These are phyloP conservation scores for Rhynchospora tenuis DNA, from an alignment of 176 grass and related monocot species.

Conservation along the genomic window DNA sequence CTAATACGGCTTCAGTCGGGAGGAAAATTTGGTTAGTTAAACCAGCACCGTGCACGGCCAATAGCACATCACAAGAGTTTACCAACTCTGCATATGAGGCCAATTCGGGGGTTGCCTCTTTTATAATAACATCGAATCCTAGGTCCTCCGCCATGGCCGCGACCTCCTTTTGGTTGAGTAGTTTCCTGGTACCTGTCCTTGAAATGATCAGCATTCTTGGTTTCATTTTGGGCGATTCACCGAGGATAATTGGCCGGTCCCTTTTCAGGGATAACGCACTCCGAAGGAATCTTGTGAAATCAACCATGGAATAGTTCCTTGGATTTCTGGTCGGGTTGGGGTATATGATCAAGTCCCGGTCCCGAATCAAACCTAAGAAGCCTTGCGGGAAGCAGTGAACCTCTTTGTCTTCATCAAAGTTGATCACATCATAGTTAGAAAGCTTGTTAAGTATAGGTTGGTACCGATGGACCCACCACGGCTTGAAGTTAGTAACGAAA, in stretches of 20 bases:
- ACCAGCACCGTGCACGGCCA: slow-evolving; percentile 63
- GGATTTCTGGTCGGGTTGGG: slow-evolving; percentile 49
- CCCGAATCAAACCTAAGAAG: slow-evolving; percentile 42
- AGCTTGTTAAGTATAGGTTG: slow-evolving; percentile 45
- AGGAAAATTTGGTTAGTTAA: slow-evolving; percentile 76
- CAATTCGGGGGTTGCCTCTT: slow-evolving; percentile 39
- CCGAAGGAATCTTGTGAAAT: slow-evolving; percentile 52
- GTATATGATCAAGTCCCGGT: slow-evolving; percentile 68
- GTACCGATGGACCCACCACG: slow-evolving; percentile 67
- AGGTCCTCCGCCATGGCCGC: slow-evolving; percentile 8
- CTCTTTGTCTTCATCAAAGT: slow-evolving; percentile 42
- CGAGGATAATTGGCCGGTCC: slow-evolving; percentile 31
- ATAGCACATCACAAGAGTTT: slow-evolving; percentile 43
- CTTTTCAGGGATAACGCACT: slow-evolving; percentile 33
- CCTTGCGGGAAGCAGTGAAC: slow-evolving; percentile 58
- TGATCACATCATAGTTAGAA: slow-evolving; percentile 45
- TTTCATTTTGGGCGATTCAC: slow-evolving; percentile 23
- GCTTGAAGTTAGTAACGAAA: slow-evolving; percentile 53
- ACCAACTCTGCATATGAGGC: slow-evolving; percentile 39
- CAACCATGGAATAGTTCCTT: slow-evolving; percentile 53
- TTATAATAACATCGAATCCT: slow-evolving; percentile 56
- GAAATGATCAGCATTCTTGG: slow-evolving; percentile 60
- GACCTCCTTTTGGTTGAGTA: slow-evolving; percentile 46
- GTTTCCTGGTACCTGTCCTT: slow-evolving; percentile 28
- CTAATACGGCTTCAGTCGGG: slow-evolving; percentile 32